Evolutionary conservation across 768 basidiomycete species (phyloP), one percentile per base, ranked within the genome.

Genomic region (Pholiota microspora): DNA sequence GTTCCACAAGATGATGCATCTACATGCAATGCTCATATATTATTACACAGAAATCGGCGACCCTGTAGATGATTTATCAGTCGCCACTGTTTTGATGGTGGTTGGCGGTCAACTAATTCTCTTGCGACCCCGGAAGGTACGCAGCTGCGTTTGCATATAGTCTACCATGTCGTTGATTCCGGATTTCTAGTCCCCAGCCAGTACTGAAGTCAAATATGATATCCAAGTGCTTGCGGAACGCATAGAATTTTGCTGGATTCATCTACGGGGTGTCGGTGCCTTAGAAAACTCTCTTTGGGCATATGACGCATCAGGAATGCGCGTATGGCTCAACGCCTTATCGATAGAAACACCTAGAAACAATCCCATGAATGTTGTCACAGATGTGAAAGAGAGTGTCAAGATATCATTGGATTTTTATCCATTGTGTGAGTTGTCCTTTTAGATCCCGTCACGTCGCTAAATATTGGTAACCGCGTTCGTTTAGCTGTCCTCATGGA

Each of bases 171-270:
- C n/a, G 25, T 51, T 7, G 49, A 23, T 34, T 38, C 6, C 12
- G 24, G 1, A 31, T 51, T 21, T n/a, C n/a, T 59, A 94, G 91
- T 85, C n/a, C n/a, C n/a, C 92, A 2, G 89, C 83, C 1, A 77
- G 84, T 53, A 86, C 91, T 61, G 94, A 98, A 73, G 92, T 96
- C 67, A 92, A 88, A 62, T 99, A 99, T 65, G 96, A 98, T 70
- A 87, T 98, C 79, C 96, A 98, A 67, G 89, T 98, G 28, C 87
- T 99, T 40, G 94, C 96, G 0, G 93, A 97, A 57, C 84, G 88
- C n/a, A 92, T 98, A 59, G 96, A 99, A 66, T 94, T 97, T 65
- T 99, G 95, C 70, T 99, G 96, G 96, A 97, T 95, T 51, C 96
- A 98, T 75, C 77, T 99, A 38, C 84, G 89, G 34, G 96, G 96